Base-by-base conservation (phyloP, 257 asterid species). In the Ophiorrhiza pumila region DNA sequence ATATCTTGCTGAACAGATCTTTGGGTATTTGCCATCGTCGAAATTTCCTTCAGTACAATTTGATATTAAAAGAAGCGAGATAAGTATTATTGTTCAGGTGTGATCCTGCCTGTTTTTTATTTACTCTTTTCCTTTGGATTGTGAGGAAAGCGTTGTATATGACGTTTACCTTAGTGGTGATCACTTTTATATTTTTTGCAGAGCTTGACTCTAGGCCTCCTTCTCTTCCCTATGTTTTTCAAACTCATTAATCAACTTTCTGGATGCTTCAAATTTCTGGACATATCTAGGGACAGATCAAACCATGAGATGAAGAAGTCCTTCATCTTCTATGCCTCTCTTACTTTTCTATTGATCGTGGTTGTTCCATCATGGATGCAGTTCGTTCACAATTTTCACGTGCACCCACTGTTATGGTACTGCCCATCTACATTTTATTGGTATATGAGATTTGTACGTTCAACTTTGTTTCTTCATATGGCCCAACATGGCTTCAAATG, bases 291-390 rank as follows among this genome's bases (percentile, higher is more conserved):
- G 62, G 85, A 71, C 63, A 56, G 56, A 34, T 77, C 70, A 79
- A 82, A 85, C 77, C 71, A 61, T 75, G 92, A 85, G 76, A 88
- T 74, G 45, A 82, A 82, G 81, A 84, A 82, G 82, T 85, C 94
- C 76, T 63, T 79, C 66, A 71, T 89, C 56, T 95, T 95, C 87
- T 89, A 77, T 80, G 79, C 80, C 41, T 80, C 81, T 47, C 89
- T 90, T 56, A 64, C 78, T 42, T 47, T 81, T 69, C 63, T 84
- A 77, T 74, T 90, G 85, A 68, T 84, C 57, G 65, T 81, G 86
- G 84, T 77, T 72, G 83, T 87, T 66, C 98, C 99, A 6, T 89
- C 90, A 65, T 95, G 99, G 99, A 87, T 95, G 92, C 96, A 85
- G 78, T 84, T 86, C 72, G 94, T 92, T 79, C 93, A 89, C 69